Base-by-base conservation (phyloP, 2,329 filamentous ascomycete species). In the Rhytidhysteron rufulum region DNA sequence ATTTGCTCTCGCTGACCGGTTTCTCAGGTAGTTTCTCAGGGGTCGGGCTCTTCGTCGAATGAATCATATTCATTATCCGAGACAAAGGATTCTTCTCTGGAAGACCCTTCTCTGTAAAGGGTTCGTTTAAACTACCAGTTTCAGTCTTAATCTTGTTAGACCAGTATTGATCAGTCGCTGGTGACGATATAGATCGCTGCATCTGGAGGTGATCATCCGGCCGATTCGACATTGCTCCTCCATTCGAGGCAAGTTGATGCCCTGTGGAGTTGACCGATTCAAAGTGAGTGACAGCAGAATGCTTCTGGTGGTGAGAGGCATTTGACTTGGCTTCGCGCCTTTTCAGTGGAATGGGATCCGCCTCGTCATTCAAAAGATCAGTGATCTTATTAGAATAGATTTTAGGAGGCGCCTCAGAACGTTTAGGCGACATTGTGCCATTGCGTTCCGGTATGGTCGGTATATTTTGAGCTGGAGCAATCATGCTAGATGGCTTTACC, bases 281-380 rank as follows among this genome's bases (percentile, higher is more conserved):
- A n/a, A n/a, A n/a, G 7, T 33, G 17, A 33, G 15, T 15, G 17
- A 8, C 31, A 33, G 31, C 31, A 16, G 31, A 8, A 7, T 15
- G 7, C 16, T 8, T n/a, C 16, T 33, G 27, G 22, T 39, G 27
- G 13, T 7, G 32, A 19, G 25, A 31, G 7, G 34, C 31, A 13
- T 49, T 20, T 19, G 45, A 38, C 22, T 48, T 49, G 24, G 49
- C 37, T 22, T 55, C 51, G 32, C 54, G 49, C 24, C 47, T 40
- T 29, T 45, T 55, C 13, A 51, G 45, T 10, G 53, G 42, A 17
- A 55, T 54, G 13, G 54, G 51, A 29, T 65, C 62, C 32, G 55
- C 44, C 37, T 64, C 59, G 31, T 64, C 50, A 29, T 64, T 66
- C 15, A 66, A 37, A 30, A 66, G 56, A 21, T 66, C 63, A 53